Percentiles rank a stretch among this genome's conserved stretches.
These are phyloP conservation scores for Silene uniflora DNA, from an alignment of 148 eudicot species.

Conservation along the genomic window DNA sequence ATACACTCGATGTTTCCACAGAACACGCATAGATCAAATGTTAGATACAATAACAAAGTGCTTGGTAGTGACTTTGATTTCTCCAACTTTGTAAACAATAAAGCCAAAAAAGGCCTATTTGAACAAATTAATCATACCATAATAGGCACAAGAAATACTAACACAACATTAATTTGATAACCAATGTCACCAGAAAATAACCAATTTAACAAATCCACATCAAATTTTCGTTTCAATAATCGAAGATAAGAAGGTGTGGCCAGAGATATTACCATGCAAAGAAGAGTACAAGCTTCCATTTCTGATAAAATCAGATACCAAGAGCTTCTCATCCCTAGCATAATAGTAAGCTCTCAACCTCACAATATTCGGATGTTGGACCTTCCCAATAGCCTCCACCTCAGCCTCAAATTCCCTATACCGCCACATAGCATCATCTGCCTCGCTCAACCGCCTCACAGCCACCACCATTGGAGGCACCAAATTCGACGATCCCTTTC, in stretches of 20 bases:
- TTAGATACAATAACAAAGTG: too few relatives aligned
- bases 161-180: background rate
- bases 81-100: too few relatives aligned
- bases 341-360: constrained; percentile 87
- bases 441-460: constrained; percentile 85
- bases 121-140: background rate
- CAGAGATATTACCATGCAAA: constrained; percentile 54
- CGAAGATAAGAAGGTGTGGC: too few relatives aligned
- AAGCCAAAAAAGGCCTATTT: too few relatives aligned
- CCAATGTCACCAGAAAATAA: background rate
- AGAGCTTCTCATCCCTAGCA: constrained; percentile 77
- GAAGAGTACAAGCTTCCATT: constrained; percentile 85
- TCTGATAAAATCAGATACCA: constrained; percentile 73
- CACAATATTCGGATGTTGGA: constrained; percentile 66
- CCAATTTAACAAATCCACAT: background rate
- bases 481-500: constrained; percentile 39
- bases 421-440: constrained; percentile 56
- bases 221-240: too few relatives aligned
- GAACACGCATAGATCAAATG: too few relatives aligned
- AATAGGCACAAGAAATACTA: background rate
- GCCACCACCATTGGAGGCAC: constrained; percentile 49
- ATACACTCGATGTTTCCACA: too few relatives aligned
- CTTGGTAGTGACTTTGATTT: too few relatives aligned
- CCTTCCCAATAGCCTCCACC: constrained; percentile 73
- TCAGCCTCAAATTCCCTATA: constrained; percentile 76